Percentiles rank a stretch among this genome's conserved stretches.
Evolutionary conservation across 2,329 filamentous ascomycete species (phyloP).

Genomic region (Dissoconium aciculare): DNA sequence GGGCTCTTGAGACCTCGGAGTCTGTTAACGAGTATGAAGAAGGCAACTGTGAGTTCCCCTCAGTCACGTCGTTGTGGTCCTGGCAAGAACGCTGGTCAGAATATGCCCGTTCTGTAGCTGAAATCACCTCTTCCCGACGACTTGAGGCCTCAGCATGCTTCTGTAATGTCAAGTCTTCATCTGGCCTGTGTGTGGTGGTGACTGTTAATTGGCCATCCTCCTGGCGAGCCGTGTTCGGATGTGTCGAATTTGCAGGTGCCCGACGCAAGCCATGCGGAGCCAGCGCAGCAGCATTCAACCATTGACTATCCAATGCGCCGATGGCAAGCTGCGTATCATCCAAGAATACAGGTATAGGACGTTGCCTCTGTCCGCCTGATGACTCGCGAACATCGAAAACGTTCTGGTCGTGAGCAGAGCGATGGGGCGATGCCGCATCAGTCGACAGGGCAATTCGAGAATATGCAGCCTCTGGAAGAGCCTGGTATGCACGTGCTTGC

Average conservation of each 20-base stretch:
- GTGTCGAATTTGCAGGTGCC: too few relatives aligned
- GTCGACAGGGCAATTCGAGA: too few relatives aligned
- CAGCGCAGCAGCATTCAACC: too few relatives aligned
- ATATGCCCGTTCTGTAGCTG: constrained; percentile 1
- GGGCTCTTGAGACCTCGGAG: constrained; percentile 10
- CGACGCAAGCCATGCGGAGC: too few relatives aligned
- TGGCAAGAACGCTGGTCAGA: neutral
- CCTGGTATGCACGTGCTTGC: constrained; percentile 27
- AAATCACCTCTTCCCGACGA: neutral
- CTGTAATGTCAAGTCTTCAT: neutral
- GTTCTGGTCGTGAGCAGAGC: neutral
- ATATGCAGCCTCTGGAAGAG: constrained; percentile 1
- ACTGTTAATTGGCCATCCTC: neutral
- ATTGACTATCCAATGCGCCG: constrained; percentile 28
- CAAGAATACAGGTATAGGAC: constrained; percentile 14
- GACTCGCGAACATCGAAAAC: neutral
- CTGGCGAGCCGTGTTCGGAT: constrained; percentile 1
- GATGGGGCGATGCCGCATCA: too few relatives aligned
- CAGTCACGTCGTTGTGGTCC: constrained; percentile 4
- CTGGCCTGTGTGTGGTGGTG: neutral
- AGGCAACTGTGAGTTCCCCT: constrained; percentile 21
- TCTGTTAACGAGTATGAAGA: constrained; percentile 23
- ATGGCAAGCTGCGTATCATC: constrained; percentile 32
- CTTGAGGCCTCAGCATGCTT: neutral
- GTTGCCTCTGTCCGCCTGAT: neutral